phyloP scores from a whole-genome alignment of 345 rosid genomes.

The Hibiscus tridactylites region DNA sequence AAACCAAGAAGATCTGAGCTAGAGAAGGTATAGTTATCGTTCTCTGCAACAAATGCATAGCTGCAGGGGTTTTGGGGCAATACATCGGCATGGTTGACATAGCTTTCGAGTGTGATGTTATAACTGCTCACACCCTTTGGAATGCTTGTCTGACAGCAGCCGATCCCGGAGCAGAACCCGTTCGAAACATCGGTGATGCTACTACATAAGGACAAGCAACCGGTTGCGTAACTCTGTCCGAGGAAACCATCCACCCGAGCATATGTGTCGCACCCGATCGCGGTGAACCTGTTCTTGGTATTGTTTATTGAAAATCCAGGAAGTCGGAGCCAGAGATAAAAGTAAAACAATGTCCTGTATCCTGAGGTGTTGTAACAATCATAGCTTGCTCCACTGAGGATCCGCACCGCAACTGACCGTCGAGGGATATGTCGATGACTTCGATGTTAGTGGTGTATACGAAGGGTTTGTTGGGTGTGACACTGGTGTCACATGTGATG shows the following conservation, averaged over 20 bases:
- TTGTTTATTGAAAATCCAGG: neutral
- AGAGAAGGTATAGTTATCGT: neutral
- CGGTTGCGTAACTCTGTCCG: neutral
- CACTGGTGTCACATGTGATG: conserved; percentile 4
- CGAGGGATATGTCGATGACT: neutral
- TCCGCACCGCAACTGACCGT: neutral
- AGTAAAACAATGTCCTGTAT: neutral
- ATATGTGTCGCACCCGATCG: neutral
- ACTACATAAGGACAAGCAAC: neutral
- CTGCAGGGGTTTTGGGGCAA: neutral
- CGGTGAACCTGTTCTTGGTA: neutral
- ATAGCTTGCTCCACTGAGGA: neutral
- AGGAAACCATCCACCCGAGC: neutral
- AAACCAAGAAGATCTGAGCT: neutral
- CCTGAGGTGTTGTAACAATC: neutral
- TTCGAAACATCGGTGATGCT: neutral
- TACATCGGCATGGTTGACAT: neutral
- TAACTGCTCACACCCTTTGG: neutral
- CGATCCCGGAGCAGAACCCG: neutral
- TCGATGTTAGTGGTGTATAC: neutral
- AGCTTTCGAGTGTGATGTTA: neutral
- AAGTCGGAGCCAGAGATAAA: neutral
- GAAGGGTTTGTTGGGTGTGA: neutral
- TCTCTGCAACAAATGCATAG: conserved; percentile 1
- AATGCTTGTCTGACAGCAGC: neutral